Evolutionary conservation across 2,329 filamentous ascomycete genomes (phyloP).

Genomic region (Camillea tinctor): DNA sequence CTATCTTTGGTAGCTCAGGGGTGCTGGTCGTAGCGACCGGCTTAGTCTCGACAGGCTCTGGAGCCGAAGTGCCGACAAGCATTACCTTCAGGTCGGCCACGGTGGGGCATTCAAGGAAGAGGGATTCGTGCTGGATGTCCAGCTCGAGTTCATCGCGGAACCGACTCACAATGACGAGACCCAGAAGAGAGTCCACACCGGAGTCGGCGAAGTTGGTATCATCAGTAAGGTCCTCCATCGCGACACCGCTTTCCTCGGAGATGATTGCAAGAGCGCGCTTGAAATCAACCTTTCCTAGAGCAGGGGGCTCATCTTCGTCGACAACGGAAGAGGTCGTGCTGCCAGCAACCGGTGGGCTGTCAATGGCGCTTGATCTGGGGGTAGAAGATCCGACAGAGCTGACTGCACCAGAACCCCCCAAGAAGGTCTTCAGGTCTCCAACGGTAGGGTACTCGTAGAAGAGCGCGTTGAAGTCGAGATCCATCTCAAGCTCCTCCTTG

Average conservation of each 20-base stretch:
- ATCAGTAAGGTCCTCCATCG: constrained; percentile 19
- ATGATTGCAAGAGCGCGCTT: constrained; percentile 8
- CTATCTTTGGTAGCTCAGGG: background rate
- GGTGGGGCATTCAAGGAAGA: constrained; percentile 11
- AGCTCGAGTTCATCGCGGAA: constrained; percentile 15
- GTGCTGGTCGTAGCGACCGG: background rate
- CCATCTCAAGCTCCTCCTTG: constrained; percentile 32
- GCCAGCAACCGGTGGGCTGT: background rate
- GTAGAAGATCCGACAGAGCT: background rate
- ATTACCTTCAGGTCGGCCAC: constrained; percentile 7
- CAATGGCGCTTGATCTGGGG: background rate
- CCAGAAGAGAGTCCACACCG: constrained; percentile 16
- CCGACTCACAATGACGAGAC: constrained; percentile 15
- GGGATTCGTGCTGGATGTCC: constrained; percentile 10
- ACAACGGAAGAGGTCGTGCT: background rate
- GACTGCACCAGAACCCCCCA: constrained; percentile 5
- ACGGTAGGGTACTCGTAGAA: constrained; percentile 30
- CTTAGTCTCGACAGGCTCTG: too few relatives aligned
- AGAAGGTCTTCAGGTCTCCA: constrained; percentile 15
- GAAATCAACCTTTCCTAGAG: constrained; percentile 2
- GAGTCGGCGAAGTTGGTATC: constrained; percentile 19
- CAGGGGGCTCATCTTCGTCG: background rate
- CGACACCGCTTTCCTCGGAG: constrained; percentile 18
- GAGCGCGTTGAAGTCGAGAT: constrained; percentile 26
- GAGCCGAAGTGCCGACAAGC: background rate